Percentiles rank a stretch among this genome's conserved stretches.
phyloP scores from a whole-genome alignment of 305 asterid species.

The Rubia balearica region DNA sequence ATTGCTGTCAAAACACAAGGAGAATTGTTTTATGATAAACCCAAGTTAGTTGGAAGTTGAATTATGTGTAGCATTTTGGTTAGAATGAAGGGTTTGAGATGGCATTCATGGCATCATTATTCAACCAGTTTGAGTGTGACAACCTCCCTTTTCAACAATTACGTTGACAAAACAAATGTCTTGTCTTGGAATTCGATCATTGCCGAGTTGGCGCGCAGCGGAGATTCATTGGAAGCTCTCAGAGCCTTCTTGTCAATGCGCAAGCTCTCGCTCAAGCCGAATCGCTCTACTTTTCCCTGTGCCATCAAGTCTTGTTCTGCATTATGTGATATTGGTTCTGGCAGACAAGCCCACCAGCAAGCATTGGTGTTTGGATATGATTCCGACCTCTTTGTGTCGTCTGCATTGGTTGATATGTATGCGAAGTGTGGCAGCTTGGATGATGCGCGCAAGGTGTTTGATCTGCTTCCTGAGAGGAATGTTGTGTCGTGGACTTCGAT shows the following conservation, averaged over 20 bases:
- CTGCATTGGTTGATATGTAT: slow-evolving; percentile 11
- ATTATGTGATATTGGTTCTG: slow-evolving; percentile 2
- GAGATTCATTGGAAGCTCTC: slow-evolving; percentile 7
- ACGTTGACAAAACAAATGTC: slow-evolving; percentile 8
- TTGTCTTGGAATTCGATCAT: slow-evolving; percentile 7
- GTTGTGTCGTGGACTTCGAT: slow-evolving; percentile 12
- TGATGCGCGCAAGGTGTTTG: slow-evolving; percentile 11
- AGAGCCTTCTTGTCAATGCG: slow-evolving; percentile 9
- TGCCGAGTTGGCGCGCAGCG: slow-evolving; percentile 2
- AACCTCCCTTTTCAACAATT: slow-evolving; percentile 7
- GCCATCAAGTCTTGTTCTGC: slow-evolving; percentile 13
- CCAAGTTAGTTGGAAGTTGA: not conserved
- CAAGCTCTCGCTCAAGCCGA: slow-evolving; percentile 1
- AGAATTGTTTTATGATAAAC: not conserved
- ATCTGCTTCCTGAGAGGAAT: slow-evolving; percentile 4
- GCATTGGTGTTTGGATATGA: slow-evolving; percentile 4
- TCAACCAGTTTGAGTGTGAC: slow-evolving; percentile 6
- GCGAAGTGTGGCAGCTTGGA: slow-evolving; percentile 1
- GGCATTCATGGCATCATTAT: slow-evolving; percentile 2
- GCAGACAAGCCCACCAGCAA: slow-evolving; percentile 9
- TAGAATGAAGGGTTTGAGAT: not conserved
- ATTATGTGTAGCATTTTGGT: not conserved
- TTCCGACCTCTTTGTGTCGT: slow-evolving; percentile 9
- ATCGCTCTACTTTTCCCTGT: slow-evolving; percentile 9
- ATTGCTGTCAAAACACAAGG: not conserved